A percentile compares a stretch with the other conserved stretches of the same genome.
Conservation (phyloP, 768 basidiomycete species). For the Tulasnella sp. region DNA sequence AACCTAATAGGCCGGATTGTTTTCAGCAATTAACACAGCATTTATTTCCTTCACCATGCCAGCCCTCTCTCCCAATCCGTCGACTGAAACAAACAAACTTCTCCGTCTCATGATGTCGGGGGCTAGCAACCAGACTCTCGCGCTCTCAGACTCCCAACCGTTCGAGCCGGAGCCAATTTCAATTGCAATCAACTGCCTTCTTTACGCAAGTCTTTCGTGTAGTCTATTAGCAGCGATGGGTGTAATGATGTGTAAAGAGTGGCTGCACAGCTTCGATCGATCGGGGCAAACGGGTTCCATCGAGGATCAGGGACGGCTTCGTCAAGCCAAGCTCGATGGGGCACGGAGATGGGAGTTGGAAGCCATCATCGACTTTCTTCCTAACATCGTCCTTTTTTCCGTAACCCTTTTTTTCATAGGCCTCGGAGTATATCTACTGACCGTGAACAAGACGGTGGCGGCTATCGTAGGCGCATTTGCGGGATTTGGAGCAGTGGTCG, state of each 20-base stretch:
- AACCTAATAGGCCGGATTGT: conserved; percentile 12
- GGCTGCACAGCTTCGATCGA: background rate
- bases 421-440: background rate
- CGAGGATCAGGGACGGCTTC: background rate
- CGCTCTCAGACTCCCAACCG: background rate
- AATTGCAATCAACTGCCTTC: conserved; percentile 5
- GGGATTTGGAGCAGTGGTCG: background rate
- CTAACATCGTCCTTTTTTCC: background rate
- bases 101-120: background rate
- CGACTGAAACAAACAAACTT: background rate
- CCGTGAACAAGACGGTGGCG: background rate
- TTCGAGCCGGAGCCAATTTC: background rate
- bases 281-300: background rate
- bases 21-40: conserved; percentile 19
- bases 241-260: conserved; percentile 1
- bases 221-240: conserved; percentile 8
- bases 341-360: background rate
- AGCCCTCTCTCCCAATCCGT: background rate
- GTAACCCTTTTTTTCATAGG: background rate
- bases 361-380: background rate
- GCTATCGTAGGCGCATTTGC: background rate
- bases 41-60: conserved; percentile 6
- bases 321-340: conserved; percentile 11
- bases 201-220: conserved; percentile 17
- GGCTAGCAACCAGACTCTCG: background rate